phyloP scores from a whole-genome alignment of 1,139 yeast species.

The Hyphopichia wangnamkhiaoensis region DNA sequence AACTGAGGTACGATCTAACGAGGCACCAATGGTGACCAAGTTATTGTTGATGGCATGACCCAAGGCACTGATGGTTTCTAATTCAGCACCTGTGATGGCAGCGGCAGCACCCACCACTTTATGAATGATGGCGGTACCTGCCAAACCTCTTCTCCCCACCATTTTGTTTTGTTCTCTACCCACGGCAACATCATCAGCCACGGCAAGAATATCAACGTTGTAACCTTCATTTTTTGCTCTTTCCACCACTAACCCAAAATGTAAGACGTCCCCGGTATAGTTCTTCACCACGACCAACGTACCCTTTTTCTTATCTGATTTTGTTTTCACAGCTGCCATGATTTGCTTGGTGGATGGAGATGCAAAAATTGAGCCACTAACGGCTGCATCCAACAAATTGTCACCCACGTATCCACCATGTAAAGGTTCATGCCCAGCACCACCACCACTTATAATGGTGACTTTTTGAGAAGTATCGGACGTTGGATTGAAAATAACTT shows the following conservation, averaged over 20 bases:
- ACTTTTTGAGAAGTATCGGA: slow-evolving; percentile 51
- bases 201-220: slow-evolving; percentile 67
- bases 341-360: slow-evolving; percentile 91
- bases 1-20: slow-evolving; percentile 84
- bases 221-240: slow-evolving; percentile 78
- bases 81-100: slow-evolving; percentile 27
- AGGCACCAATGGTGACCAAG: slow-evolving; percentile 85
- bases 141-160: slow-evolving; percentile 92
- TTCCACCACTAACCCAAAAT: slow-evolving; percentile 89
- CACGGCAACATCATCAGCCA: slow-evolving; percentile 92
- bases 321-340: slow-evolving; percentile 66
- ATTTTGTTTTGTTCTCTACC: slow-evolving; percentile 82
- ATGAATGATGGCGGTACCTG: slow-evolving; percentile 87
- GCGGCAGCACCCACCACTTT: slow-evolving; percentile 81
- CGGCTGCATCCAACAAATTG: slow-evolving; percentile 83
- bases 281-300: slow-evolving; percentile 80
- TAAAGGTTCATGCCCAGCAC: slow-evolving; percentile 82
- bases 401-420: slow-evolving; percentile 90
- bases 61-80: slow-evolving; percentile 54
- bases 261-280: slow-evolving; percentile 91
- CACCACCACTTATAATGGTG: slow-evolving; percentile 53
- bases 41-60: slow-evolving; percentile 65
- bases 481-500: slow-evolving; percentile 56
- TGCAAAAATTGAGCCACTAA: slow-evolving; percentile 85
- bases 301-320: slow-evolving; percentile 58